These are phyloP conservation scores for Sporothrix curviconia DNA, from an alignment of 2,329 filamentous ascomycete genomes.

Conservation along the genomic window DNA sequence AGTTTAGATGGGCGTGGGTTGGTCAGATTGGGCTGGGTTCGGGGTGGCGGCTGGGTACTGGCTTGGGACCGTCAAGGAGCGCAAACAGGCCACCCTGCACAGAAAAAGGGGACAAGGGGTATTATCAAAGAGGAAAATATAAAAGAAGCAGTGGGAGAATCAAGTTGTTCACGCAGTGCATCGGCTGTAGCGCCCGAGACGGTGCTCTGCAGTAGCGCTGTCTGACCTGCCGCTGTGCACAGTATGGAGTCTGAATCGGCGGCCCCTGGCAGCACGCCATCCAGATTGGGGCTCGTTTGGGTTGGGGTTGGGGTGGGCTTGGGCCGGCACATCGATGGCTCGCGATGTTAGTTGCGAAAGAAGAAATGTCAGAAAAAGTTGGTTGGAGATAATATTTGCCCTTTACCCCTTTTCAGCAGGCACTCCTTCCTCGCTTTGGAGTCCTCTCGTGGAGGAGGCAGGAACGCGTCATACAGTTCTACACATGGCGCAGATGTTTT, in stretches of 20 bases:
- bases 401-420: background rate
- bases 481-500: background rate
- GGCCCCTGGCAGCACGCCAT: background rate
- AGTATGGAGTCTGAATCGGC: background rate
- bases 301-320: background rate
- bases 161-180: conserved; percentile 7
- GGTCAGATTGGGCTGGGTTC: background rate
- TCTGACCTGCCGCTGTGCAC: conserved; percentile 3
- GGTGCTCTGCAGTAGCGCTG: conserved; percentile 10
- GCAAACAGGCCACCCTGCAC: background rate
- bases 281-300: background rate
- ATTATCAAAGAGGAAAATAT: background rate
- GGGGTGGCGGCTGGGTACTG: too few species aligned
- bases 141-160: background rate
- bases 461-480: background rate
- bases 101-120: background rate
- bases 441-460: background rate
- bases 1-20: conserved; percentile 1
- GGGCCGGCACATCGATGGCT: background rate
- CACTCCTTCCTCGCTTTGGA: background rate
- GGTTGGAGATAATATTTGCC: background rate
- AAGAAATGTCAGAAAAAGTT: background rate
- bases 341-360: background rate
- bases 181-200: conserved; percentile 2
- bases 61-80: too few species aligned